A percentile compares a stretch with the other conserved stretches of the same genome.
These are phyloP conservation scores for Podospora fimiseda DNA, from an alignment of 495 filamentous ascomycete species.

Conservation along the genomic window DNA sequence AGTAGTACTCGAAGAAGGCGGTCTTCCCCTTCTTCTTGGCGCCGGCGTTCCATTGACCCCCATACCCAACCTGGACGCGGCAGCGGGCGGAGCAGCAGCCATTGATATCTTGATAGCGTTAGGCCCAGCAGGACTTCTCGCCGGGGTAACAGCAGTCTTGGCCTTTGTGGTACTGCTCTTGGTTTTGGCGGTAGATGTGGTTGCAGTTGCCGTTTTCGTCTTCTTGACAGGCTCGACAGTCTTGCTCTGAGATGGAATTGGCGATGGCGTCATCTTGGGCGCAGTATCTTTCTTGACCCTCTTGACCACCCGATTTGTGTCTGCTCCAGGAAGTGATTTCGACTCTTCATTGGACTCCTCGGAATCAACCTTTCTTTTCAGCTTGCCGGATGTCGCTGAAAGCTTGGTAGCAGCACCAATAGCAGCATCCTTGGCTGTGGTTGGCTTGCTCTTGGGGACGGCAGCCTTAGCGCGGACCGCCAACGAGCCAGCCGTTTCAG, in stretches of 20 bases:
- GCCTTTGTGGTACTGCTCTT: conserved; percentile 1
- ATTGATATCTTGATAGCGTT: background rate
- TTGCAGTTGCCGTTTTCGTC: conserved; percentile 3
- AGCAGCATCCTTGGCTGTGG: background rate
- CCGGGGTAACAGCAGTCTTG: background rate
- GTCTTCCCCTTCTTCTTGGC: conserved; percentile 24
- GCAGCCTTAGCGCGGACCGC: background rate
- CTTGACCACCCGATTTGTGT: background rate
- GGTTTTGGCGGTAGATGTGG: background rate
- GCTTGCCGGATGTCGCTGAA: background rate
- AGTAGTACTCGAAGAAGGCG: conserved; percentile 1
- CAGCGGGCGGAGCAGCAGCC: background rate
- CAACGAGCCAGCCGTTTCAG: background rate
- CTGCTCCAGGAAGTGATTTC: background rate
- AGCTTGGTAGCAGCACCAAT: background rate
- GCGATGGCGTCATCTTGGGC: conserved; percentile 17
- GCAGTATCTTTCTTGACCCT: background rate
- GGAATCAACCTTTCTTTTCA: background rate
- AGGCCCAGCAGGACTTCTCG: background rate
- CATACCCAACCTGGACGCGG: conserved; percentile 24
- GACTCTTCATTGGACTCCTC: background rate
- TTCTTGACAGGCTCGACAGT: background rate
- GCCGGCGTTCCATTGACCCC: conserved; percentile 31
- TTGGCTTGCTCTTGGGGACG: background rate
- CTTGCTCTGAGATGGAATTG: conserved; percentile 15